Base-by-base conservation (phyloP, 768 basidiomycete species). In the Pholiota molesta region DNA sequence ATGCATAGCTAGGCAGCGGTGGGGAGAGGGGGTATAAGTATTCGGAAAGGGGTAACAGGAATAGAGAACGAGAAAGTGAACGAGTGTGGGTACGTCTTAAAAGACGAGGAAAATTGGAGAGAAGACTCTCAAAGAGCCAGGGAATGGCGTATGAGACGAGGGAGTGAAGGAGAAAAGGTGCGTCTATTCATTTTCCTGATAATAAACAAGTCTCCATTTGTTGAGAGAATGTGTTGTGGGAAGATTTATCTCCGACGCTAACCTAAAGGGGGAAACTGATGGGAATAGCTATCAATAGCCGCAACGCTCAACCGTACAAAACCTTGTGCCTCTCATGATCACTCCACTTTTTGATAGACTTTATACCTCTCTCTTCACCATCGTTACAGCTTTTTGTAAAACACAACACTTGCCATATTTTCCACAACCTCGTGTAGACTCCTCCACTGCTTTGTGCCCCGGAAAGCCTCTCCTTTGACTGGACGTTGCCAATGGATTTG, bases 281-380 rank as follows among this genome's bases (percentile, higher is more conserved):
- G 57, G 47, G 47, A 52, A 58, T 17, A 19, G 51, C n/a, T 31
- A 26, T 26, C 26, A 26, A 26, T 26, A 26, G 26, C 26, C 26
- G 45, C 33, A 44, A 35, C 14, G 39, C 40, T 39, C 13, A 23
- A 9, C 14, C 55, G 40, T 19, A 42, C 23, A 17, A 23, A 23
- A 21, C 33, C 31, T 29, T 31, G 42, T 31, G 31, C 6, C 26
- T 26, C 26, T 26, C 26, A 26, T 4, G 4, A 7, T 47, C 57
- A 58, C 57, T 58, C 57, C 57, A 58, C 57, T 58, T 51, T 49
- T 35, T 58, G 57, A 58, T 58, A 49, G 28, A 51, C 17, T 49
- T 40, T 56, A 40, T 40, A 28, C 23, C 37, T 40, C 23, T 40
- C 55, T 49, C 23, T 49, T 49, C 47, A 28, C 47, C 47, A 23